Evolutionary conservation across 106 monocot species (phyloP).

Genomic region (Acorus gramineus): DNA sequence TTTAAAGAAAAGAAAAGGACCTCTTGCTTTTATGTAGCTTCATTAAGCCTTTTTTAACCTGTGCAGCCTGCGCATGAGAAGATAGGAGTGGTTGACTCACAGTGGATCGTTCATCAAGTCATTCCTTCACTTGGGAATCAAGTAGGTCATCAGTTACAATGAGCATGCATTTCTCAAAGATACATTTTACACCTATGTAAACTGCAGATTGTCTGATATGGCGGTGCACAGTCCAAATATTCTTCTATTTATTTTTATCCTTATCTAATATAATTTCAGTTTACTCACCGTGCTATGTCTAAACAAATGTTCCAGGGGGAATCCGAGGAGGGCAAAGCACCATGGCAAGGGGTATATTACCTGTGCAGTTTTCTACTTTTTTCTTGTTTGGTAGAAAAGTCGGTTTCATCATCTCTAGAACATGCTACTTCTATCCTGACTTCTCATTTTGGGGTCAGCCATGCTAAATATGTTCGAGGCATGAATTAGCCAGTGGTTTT

Average conservation of each 20-base stretch:
- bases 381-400: background rate
- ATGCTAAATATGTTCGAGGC: too few species aligned
- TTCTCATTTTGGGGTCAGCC: too few species aligned
- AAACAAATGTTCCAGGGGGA: constrained; percentile 7
- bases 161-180: background rate
- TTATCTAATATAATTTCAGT: too few species aligned
- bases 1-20: too few species aligned
- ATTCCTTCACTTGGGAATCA: constrained; percentile 59
- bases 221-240: too few species aligned
- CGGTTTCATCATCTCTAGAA: too few species aligned
- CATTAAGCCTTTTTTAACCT: background rate
- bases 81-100: constrained; percentile 64
- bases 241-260: too few species aligned
- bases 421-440: too few species aligned
- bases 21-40: too few species aligned
- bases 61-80: constrained; percentile 61
- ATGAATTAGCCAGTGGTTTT: too few species aligned
- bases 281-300: background rate
- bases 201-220: too few species aligned
- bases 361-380: background rate
- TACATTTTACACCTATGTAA: background rate
- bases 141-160: constrained; percentile 11
- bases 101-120: constrained; percentile 62
- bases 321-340: constrained; percentile 9
- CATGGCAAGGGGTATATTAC: constrained; percentile 15